Evolutionary conservation across 192 early-diverging fungal species (phyloP).

Genomic region (Umbelopsis sp.): DNA sequence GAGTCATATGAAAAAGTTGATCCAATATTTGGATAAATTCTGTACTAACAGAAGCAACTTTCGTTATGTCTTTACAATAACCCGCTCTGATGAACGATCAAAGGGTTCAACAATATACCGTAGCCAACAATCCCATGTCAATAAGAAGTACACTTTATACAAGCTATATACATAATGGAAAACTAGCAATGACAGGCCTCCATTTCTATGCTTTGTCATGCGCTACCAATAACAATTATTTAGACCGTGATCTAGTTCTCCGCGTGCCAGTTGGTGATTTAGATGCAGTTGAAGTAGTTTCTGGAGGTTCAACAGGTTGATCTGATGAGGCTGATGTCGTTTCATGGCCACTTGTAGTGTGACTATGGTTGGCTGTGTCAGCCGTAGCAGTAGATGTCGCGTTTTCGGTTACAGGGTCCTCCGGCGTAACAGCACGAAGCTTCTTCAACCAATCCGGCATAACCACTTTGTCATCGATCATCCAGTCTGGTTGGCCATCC

Average conservation of each 20-base stretch:
- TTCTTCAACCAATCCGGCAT: background rate
- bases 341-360: background rate
- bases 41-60: no score
- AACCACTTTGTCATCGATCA: background rate
- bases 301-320: background rate
- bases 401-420: background rate
- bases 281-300: background rate
- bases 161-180: background rate
- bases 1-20: no score
- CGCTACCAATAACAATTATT: background rate
- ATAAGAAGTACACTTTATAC: background rate
- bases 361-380: background rate
- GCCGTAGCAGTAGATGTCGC: background rate
- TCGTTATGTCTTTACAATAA: no score
- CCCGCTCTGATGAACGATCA: no score
- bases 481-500: conserved; percentile 9
- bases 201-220: no score
- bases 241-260: background rate
- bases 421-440: background rate
- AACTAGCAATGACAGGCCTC: background rate
- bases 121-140: no score
- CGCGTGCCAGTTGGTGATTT: background rate
- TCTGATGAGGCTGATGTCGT: background rate
- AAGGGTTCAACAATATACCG: no score
- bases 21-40: no score